phyloP scores from a whole-genome alignment of 257 asterid genomes.

The Gentiana straminea region DNA sequence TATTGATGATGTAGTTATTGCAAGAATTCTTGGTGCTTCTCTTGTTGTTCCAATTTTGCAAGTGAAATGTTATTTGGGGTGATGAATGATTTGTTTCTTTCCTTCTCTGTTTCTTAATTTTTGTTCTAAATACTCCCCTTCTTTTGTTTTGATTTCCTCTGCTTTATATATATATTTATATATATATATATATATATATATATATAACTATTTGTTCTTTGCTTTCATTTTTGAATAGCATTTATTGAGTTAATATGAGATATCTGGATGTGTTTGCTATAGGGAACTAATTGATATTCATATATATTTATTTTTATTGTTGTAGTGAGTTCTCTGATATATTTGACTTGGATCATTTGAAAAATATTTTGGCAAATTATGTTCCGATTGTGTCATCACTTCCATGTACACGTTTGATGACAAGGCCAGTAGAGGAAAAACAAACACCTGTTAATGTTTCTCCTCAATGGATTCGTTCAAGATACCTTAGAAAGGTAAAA shows the following conservation, averaged over 20 bases:
- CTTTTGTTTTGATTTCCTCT: not conserved
- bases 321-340: slow-evolving; percentile 93
- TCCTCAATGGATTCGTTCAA: slow-evolving; percentile 79
- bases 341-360: slow-evolving; percentile 87
- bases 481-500: slow-evolving; percentile 44
- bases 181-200: no score
- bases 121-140: not conserved
- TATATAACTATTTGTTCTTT: not conserved
- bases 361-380: slow-evolving; percentile 58
- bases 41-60: slow-evolving; percentile 88
- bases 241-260: no score
- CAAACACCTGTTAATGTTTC: slow-evolving; percentile 58
- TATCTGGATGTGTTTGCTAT: not conserved
- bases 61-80: slow-evolving; percentile 94
- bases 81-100: slow-evolving; percentile 60
- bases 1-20: slow-evolving; percentile 94
- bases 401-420: slow-evolving; percentile 85
- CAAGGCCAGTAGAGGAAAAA: slow-evolving; percentile 78
- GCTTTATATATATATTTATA: not conserved
- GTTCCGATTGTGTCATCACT: slow-evolving; percentile 74
- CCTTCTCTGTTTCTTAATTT: slow-evolving; percentile 12
- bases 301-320: slow-evolving; percentile 8
- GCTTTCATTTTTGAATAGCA: not conserved
- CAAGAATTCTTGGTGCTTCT: slow-evolving; percentile 86
- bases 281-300: not conserved